Conservation (phyloP, 2,329 filamentous ascomycete genomes). For the Neoarthrinium moseri region DNA sequence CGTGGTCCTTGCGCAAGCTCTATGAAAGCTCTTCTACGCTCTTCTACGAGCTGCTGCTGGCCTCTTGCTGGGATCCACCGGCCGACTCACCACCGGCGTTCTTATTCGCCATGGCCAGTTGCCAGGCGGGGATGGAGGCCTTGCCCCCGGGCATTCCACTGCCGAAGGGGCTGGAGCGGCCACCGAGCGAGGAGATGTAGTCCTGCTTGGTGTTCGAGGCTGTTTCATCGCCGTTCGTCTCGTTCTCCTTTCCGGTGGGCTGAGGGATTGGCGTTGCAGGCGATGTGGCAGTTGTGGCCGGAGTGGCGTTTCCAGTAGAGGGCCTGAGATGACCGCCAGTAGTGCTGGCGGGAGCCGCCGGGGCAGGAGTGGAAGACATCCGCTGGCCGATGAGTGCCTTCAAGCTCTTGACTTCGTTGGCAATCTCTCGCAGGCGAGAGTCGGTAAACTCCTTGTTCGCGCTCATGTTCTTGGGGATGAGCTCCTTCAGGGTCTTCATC, state of each 20-base stretch:
- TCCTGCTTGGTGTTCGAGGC: conserved; percentile 24
- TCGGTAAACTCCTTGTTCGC: conserved; percentile 85
- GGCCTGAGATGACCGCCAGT: conserved; percentile 17
- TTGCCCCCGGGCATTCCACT: conserved; percentile 49
- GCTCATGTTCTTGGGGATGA: conserved; percentile 85
- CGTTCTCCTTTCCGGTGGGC: conserved; percentile 22
- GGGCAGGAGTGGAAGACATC: conserved; percentile 40
- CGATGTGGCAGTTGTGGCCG: conserved; percentile 11
- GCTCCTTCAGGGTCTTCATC: conserved; percentile 75
- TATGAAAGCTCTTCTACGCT: too few species aligned
- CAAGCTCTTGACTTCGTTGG: conserved; percentile 83
- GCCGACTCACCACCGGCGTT: conserved; percentile 10
- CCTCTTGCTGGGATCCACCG: conserved; percentile 19
- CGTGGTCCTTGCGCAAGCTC: too few species aligned
- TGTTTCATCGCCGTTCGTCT: conserved; percentile 27
- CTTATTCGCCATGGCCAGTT: conserved; percentile 68
- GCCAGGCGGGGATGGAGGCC: conserved; percentile 78
- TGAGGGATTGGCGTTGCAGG: conserved; percentile 18
- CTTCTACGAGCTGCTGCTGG: conserved; percentile 18
- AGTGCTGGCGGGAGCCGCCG: conserved; percentile 16
- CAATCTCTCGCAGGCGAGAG: conserved; percentile 77
- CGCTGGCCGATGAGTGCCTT: conserved; percentile 78
- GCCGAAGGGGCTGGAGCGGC: conserved; percentile 46
- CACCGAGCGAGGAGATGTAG: conserved; percentile 32
- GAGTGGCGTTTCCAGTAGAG: conserved; percentile 12